Base-by-base conservation (phyloP, 2,329 filamentous ascomycete genomes). In the Verticillium dahliae region DNA sequence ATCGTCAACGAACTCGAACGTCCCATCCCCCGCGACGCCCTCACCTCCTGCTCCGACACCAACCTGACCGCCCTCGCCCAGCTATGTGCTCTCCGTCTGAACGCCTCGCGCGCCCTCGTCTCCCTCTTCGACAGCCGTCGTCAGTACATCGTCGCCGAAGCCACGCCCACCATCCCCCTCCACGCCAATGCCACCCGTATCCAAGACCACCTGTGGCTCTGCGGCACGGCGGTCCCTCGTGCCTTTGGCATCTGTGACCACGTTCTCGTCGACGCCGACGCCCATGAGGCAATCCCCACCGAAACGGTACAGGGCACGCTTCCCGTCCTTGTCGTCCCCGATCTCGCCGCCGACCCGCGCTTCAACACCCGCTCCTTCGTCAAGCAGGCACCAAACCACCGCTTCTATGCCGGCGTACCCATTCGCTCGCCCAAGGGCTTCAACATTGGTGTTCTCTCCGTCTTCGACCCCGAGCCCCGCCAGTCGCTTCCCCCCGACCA, bases 81-180 rank as follows among this genome's bases (percentile, higher is more conserved):
- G 66, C 73, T 84, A 4, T 81, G 74, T 1, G 72, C 76, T 4
- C 69, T 77, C 59, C 75, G 77, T 13, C 70, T 83, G 3, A 71
- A 75, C 37, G 57, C 63, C 3, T 62, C 63, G 22, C 75, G 80
- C 35, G 71, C 75, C 15, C 66, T 83, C 27, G 74, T 85, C 56
- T 84, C 81, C 1, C 70, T 85, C 18, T 83, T 85, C 63, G 81
- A 83, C 64, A 70, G 69, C 4, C 71, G 73, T 4, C 67, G 75
- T 55, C 81, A 85, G 62, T 76, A 82, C 63, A 70, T 85, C 22
- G 70, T 85, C 15, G 80, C 81, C 60, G 82, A 85, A 63, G 79
- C 80, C 6, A 81, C 80, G 1, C 72, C 73, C 1, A 72, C 71
- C 1, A 70, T 77, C 3, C 75, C 74, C 0, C 67, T 83, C 5